phyloP scores from a whole-genome alignment of 441 rosid species.

The Jatropha podagrica region DNA sequence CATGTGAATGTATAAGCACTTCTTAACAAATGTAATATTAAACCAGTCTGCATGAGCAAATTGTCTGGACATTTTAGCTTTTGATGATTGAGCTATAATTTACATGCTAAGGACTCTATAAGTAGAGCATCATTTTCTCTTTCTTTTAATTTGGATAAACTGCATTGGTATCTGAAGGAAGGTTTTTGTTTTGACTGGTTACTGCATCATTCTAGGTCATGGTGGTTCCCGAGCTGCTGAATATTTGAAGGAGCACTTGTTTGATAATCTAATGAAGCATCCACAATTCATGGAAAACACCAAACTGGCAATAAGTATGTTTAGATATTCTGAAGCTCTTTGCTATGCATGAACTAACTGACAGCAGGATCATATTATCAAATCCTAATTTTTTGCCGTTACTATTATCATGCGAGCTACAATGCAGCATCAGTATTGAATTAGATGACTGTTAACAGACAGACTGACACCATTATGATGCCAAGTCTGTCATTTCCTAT shows the following conservation, averaged over 20 bases:
- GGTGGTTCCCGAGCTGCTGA: slow-evolving; percentile 99
- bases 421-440: slow-evolving; percentile 1
- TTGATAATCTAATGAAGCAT: slow-evolving; percentile 88
- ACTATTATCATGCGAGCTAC: neutral
- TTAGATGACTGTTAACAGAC: slow-evolving; percentile 9
- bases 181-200: slow-evolving; percentile 3
- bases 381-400: slow-evolving; percentile 6
- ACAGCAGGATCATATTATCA: slow-evolving; percentile 14
- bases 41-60: neutral
- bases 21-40: neutral
- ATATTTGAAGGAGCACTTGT: slow-evolving; percentile 88
- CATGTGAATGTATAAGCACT: neutral
- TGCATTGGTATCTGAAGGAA: neutral
- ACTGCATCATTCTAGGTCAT: slow-evolving; percentile 59
- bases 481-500: slow-evolving; percentile 13
- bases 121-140: neutral
- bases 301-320: slow-evolving; percentile 79
- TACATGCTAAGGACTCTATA: neutral
- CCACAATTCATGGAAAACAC: slow-evolving; percentile 77
- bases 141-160: neutral
- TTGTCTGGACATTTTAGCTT: neutral
- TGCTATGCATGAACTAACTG: neutral
- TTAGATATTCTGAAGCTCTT: slow-evolving; percentile 15
- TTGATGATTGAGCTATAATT: neutral
- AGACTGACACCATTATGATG: slow-evolving; percentile 9